Evolutionary conservation across 805 yeast genomes (phyloP), one percentile per base, ranked within the genome.

Genomic region (Kregervanrija fluxuum): DNA sequence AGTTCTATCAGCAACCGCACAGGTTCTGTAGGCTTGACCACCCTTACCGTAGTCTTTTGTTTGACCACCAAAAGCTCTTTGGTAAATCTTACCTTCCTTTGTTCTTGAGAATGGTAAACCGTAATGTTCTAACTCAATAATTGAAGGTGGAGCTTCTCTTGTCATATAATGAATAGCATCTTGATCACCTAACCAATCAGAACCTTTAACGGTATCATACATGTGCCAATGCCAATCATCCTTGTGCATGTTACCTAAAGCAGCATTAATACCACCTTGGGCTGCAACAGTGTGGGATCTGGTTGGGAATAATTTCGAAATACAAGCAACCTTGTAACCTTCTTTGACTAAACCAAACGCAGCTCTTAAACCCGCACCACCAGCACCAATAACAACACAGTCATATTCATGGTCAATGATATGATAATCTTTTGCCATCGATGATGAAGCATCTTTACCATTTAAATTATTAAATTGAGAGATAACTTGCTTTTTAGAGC

Each of bases 141-240:
- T 91, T 38, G 97, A 85, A 55, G 81, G 79, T 37, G 98, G 96
- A 28, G 99, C 99, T 71, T 91, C 98, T 66, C 89, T 82, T 47
- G 99, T 91, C 99, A 91, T 91, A 73, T 91, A 91, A 71, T 91
- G 98, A 64, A 93, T 91, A 45, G 98, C 96, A 64, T 91, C 99
- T 73, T 91, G 99, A 70, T 91, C 99, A 62, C 99, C 99, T 52
- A 91, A 80, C 99, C 99, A 91, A 71, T 91, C 99, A 9, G 97
- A 89, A 53, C 99, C 99, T 73, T 91, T 91, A 58, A 91, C 98
- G 59, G 99, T 91, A 65, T 91, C 99, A 70, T 93, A 91, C 97
- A 91, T 90, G 69, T 91, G 99, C 97, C 98, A 93, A 69, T 87
- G 95, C 99, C 99, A 91, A 73, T 90, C 90, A 68, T 91, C 99